Evolutionary conservation across 306 rosid genomes (phyloP), one percentile per base, ranked within the genome.

Genomic region (Malus sieversii): DNA sequence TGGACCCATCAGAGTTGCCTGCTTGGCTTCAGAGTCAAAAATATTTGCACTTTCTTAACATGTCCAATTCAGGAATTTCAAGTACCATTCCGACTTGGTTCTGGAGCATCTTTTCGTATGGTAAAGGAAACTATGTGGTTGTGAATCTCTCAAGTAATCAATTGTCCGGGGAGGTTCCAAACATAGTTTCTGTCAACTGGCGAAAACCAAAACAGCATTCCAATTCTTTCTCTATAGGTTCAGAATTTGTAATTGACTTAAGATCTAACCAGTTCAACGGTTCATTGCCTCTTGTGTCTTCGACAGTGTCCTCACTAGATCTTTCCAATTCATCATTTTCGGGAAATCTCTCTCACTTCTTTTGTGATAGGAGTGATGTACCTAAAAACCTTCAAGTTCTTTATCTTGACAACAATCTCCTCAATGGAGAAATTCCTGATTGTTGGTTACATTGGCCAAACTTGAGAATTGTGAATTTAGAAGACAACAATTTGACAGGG

Each of bases 1-100:
- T 86, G 44, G 83, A 81, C 2, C 79, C 79, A 80, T 11, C 30
- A 58, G 66, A 70, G 10, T 81, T 86, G 58, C 87, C 86, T 22
- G 9, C 23, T 30, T 86, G 90, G 87, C 80, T 84, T 14, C 71
- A 71, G 66, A 53, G 14, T 11, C 79, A 82, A 71, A 71, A n/a
- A n/a, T n/a, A n/a, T n/a, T n/a, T n/a, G n/a, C n/a, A n/a, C n/a
- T n/a, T n/a, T 0, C 44, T 86, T 45, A 35, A 64, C 70, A n/a
- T 78, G 64, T 71, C 81, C 4, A 63, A 25, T 42, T n/a, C 81
- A 48, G 15, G 63, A 52, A 51, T 78, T 11, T 71, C 67, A 63
- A 48, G 59, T 44, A 63, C 32, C 16, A 53, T 63, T 18, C 59
- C 72, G 3, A 13, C 53, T 78, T 76, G 81, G 52, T 78, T 71